Percentiles rank a stretch among this genome's conserved stretches.
These are phyloP conservation scores for Penicillium psychrofluorescens DNA, from an alignment of 495 filamentous ascomycete genomes.

Conservation along the genomic window DNA sequence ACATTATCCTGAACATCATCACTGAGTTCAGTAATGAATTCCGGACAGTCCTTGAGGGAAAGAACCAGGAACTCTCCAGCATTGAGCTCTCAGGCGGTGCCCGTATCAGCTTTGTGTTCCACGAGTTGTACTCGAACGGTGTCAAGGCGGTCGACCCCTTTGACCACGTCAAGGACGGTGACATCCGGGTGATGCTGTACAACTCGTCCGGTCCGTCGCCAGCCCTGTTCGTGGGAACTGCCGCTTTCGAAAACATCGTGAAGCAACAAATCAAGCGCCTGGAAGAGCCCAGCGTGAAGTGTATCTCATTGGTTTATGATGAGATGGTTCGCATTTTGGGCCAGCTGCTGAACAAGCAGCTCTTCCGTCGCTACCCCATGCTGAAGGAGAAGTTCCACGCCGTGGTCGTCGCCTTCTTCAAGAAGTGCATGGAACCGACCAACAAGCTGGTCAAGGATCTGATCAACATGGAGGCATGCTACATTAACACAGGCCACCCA, in stretches of 20 bases:
- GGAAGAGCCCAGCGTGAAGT: slow-evolving; percentile 95
- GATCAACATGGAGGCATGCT: slow-evolving; percentile 91
- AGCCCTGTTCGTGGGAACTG: slow-evolving; percentile 94
- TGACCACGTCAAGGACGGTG: slow-evolving; percentile 93
- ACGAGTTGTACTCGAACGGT: slow-evolving; percentile 96
- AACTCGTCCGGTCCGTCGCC: slow-evolving; percentile 98
- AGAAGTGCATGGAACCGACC: slow-evolving; percentile 93
- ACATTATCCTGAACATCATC: slow-evolving; percentile 96
- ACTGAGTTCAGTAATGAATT: slow-evolving; percentile 98
- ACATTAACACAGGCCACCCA: slow-evolving; percentile 97
- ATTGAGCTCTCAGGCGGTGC: slow-evolving; percentile 93
- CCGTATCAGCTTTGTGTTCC: slow-evolving; percentile 98
- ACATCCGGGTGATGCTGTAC: slow-evolving; percentile 93
- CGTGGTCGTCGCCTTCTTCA: slow-evolving; percentile 94
- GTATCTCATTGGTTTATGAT: slow-evolving; percentile 94
- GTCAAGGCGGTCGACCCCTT: slow-evolving; percentile 98
- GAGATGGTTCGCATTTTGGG: slow-evolving; percentile 93
- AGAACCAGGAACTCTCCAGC: slow-evolving; percentile 91
- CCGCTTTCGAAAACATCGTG: slow-evolving; percentile 95
- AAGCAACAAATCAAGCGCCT: slow-evolving; percentile 97
- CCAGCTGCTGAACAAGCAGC: slow-evolving; percentile 78
- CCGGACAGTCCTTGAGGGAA: slow-evolving; percentile 90
- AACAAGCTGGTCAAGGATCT: slow-evolving; percentile 95
- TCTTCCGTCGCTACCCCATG: slow-evolving; percentile 85
- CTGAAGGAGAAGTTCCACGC: slow-evolving; percentile 95